Base-by-base conservation (phyloP, 2,329 filamentous ascomycete genomes). In the Cryphonectria nitschkei region DNA sequence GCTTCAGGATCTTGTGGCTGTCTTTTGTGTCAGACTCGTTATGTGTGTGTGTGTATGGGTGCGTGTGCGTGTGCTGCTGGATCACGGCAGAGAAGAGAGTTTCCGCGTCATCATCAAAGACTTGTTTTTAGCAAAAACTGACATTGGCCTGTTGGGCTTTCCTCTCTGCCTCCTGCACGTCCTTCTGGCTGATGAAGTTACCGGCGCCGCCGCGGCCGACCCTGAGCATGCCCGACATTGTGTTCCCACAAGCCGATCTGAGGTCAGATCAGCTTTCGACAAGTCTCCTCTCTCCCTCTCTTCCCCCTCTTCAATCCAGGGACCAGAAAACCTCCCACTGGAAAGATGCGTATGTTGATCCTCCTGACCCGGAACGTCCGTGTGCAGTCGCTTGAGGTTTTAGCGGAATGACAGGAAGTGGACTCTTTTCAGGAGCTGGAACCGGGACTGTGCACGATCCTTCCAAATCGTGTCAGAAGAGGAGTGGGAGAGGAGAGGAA, bases 141-240 rank as follows among this genome's bases (percentile, higher is more conserved):
- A 72, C 71, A 39, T 72, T 67, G 69, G 54, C 66, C 29, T 68
- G 61, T 58, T 68, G 64, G 26, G 74, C 78, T 73, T 79, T 81
- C 69, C 77, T 76, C 68, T 77, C 76, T 62, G 79, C 81, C 41
- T 86, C 83, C 39, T 87, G 82, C 37, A 86, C 78, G 70, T 88
- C 84, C 74, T 85, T 82, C 73, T 85, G 83, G 76, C 82, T 82
- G 76, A 85, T 85, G 78, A 86, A 90, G 79, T 92, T 92, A 67
- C 89, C 89, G 7, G 89, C 89, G 65, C 89, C 89, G 68, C 89
- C 89, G 65, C 89, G 86, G 69, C 89, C 89, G 58, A 85, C 83
- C 71, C 83, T 82, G 74, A 85, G 86, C 66, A 82, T 81, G 75
- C 86, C 86, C 70, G 76, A 77, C 77, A 72, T 72, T 16, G 34